Evolutionary conservation across 1,284 basidiomycete species (phyloP).

Genomic region (Coniophora puteana): DNA sequence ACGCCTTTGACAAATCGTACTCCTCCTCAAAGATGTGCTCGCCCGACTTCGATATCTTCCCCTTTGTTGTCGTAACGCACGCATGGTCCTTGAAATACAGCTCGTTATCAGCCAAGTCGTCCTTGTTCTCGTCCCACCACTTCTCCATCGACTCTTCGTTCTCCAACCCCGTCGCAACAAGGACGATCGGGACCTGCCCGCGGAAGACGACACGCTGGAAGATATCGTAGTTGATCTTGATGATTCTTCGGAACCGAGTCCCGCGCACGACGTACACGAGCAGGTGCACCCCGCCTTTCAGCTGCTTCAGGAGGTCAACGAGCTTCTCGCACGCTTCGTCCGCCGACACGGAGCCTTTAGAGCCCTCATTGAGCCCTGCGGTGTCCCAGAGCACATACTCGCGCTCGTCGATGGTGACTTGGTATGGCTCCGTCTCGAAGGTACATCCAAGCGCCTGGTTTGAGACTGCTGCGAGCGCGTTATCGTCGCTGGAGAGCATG

Average conservation of each 20-base stretch:
- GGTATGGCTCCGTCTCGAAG: slow-evolving; percentile 8
- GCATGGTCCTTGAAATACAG: slow-evolving; percentile 12
- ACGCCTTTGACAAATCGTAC: no score
- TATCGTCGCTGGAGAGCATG: slow-evolving; percentile 11
- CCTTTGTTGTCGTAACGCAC: slow-evolving; percentile 11
- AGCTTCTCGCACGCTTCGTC: no score
- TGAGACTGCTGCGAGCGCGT: slow-evolving; percentile 13
- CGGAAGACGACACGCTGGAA: slow-evolving; percentile 27
- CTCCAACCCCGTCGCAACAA: slow-evolving; percentile 28
- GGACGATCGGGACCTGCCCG: slow-evolving; percentile 24
- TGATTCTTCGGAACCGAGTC: slow-evolving; percentile 26
- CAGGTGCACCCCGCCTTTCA: slow-evolving; percentile 24
- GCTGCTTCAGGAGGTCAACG: slow-evolving; percentile 24
- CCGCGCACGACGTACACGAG: slow-evolving; percentile 29
- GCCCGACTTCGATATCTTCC: neutral
- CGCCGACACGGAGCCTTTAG: no score
- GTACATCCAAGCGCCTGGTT: slow-evolving; percentile 17
- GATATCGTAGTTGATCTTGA: slow-evolving; percentile 27
- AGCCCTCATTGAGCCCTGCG: slow-evolving; percentile 23
- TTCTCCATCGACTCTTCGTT: slow-evolving; percentile 26
- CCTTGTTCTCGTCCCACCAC: slow-evolving; percentile 25
- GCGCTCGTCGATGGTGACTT: slow-evolving; percentile 3
- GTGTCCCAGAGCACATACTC: slow-evolving; percentile 26
- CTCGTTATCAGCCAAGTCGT: slow-evolving; percentile 10
- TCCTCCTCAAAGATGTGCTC: no score